Percentiles rank a stretch among this genome's conserved stretches.
Conservation (phyloP, 176 grass and related monocot species). For the Sorghum bicolor region DNA sequence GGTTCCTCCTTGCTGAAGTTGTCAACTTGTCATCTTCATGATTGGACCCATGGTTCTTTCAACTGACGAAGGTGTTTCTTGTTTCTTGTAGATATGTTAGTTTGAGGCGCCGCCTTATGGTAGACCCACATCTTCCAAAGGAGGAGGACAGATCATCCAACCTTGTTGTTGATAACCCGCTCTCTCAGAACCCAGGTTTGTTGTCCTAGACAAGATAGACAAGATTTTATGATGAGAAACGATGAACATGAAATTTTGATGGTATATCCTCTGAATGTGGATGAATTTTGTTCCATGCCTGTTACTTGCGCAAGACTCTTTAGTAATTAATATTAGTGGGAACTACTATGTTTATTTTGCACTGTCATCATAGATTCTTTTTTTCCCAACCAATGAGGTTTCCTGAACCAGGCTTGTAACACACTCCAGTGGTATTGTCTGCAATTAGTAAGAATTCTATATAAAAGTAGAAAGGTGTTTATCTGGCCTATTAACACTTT, state of each 20-base stretch:
- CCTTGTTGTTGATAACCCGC: slow-evolving; percentile 78
- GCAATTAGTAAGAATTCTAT: slow-evolving; percentile 6
- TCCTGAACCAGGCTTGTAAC: neutral
- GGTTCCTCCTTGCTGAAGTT: neutral
- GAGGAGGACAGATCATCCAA: slow-evolving; percentile 60
- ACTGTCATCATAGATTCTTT: neutral
- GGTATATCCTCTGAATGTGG: neutral
- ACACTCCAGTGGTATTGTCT: neutral
- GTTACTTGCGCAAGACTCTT: neutral
- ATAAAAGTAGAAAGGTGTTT: neutral
- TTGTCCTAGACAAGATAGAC: slow-evolving; percentile 1
- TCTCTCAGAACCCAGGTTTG: slow-evolving; percentile 95
- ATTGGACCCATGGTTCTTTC: slow-evolving; percentile 14
- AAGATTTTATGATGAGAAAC: neutral
- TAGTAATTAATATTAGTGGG: slow-evolving; percentile 16
- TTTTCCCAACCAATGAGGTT: neutral
- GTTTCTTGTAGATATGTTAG: slow-evolving; percentile 67
- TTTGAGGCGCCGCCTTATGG: slow-evolving; percentile 67
- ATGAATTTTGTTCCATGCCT: neutral
- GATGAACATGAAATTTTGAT: slow-evolving; percentile 15
- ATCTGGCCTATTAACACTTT: neutral
- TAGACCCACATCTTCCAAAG: slow-evolving; percentile 69
- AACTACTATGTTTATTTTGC: neutral
- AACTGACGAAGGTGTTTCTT: neutral
- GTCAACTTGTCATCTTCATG: neutral